These are phyloP conservation scores for Pisolithus orientalis DNA, from an alignment of 768 basidiomycete genomes.

Conservation along the genomic window DNA sequence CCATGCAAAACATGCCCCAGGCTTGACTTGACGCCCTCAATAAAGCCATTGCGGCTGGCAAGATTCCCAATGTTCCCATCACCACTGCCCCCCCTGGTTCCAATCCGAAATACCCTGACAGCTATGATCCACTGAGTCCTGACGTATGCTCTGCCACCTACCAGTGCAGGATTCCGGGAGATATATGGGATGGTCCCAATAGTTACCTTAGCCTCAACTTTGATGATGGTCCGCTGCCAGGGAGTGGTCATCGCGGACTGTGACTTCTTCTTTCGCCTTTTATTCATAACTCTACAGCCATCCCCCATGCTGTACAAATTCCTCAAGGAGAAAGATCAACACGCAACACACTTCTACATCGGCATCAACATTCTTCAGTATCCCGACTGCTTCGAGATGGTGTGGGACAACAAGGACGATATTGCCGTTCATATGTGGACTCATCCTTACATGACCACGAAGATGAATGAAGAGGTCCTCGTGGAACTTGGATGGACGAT, in stretches of 20 bases:
- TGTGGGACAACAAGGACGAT: slow-evolving; percentile 37
- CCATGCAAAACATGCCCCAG: slow-evolving; percentile 47
- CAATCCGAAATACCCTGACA: slow-evolving; percentile 33
- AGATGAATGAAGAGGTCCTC: slow-evolving; percentile 61
- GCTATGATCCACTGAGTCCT: slow-evolving; percentile 36
- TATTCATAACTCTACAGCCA: slow-evolving; percentile 23
- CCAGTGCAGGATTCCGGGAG: slow-evolving; percentile 54
- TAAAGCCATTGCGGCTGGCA: slow-evolving; percentile 57
- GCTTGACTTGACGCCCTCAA: slow-evolving; percentile 70
- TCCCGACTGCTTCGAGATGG: slow-evolving; percentile 47
- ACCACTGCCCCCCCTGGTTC: slow-evolving; percentile 23
- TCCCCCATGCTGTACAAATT: slow-evolving; percentile 55
- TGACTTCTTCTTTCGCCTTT: background rate
- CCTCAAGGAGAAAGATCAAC: slow-evolving; percentile 54
- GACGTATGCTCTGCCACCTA: slow-evolving; percentile 73
- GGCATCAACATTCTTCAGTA: slow-evolving; percentile 66
- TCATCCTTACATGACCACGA: slow-evolving; percentile 77
- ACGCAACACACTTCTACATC: slow-evolving; percentile 88
- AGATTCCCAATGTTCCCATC: slow-evolving; percentile 63
- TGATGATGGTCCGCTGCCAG: slow-evolving; percentile 72
- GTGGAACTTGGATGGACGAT: slow-evolving; percentile 77
- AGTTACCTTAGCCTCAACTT: slow-evolving; percentile 63
- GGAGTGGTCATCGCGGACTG: slow-evolving; percentile 15
- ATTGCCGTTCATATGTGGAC: slow-evolving; percentile 51
- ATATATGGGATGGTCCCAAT: slow-evolving; percentile 72